Evolutionary conservation across 495 filamentous ascomycete species (phyloP), one percentile per base, ranked within the genome.

Genomic region (Saxophila tyrrhenica): DNA sequence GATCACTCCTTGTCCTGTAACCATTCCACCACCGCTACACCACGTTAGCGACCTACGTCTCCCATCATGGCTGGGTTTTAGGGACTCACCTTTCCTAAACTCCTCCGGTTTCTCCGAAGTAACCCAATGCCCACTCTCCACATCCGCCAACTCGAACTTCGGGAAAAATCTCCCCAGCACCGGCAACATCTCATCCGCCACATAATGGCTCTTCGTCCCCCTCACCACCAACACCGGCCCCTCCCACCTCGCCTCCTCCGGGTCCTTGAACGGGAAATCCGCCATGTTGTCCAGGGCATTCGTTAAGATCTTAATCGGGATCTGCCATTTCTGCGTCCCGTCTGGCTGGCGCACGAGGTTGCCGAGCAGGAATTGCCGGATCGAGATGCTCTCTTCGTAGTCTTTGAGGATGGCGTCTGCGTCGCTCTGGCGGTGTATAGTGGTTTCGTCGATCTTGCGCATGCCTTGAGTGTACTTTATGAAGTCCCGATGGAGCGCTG

Each of bases 311-410:
- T 70, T 71, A 22, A 87, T 64, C 0, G 84, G 84, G 2, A 86
- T 79, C 9, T 82, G 75, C 61, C 79, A 81, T 50, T 74, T 67
- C 22, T 78, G 65, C 17, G 69, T 67, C 2, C 67, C 54, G 20
- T 72, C 61, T 32, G 73, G 64, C 15, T 60, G 22, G 11, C 83
- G 78, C 51, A 84, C 65, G 11, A 96, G 73, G 64, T 96, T 97
- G n/a, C 87, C 89, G 2, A 98, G 76, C 19, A 98, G 78, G 69
- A 97, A 98, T 66, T 95, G 89, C 1, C 92, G 85, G 56, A 96
- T 84, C 1, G 78, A 70, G 1, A 90, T 68, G 25, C 83, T 82
- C 62, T 80, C 67, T 67, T 94, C 92, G 65, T 89, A 95, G 0
- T 78, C 69, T 32, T 80, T 63, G 2, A 98, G 74, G 48, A 96